Evolutionary conservation across 73 alveolate species (phyloP), one percentile per base, ranked within the genome.

Genomic region (Tetrahymena thermophila): DNA sequence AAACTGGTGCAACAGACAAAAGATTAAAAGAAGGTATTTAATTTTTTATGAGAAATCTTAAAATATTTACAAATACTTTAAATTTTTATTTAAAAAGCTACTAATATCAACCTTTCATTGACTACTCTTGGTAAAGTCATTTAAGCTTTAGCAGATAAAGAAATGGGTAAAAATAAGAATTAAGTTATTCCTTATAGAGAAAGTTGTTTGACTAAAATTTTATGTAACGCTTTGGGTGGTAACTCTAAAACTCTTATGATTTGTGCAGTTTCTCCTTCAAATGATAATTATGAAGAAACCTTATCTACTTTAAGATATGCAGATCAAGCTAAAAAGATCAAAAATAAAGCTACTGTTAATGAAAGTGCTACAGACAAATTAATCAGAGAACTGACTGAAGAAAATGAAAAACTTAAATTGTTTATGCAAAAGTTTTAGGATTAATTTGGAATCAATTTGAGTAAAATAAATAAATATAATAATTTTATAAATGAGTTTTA

Each of bases 151-250:
- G 99, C 99, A 16, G 99, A 99, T 56, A 97, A 98, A 93, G 98
- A 99, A 34, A 93, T 97, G 93, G 99, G 99, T 43, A 97, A 98
- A 31, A 71, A 71, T 94, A 96, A 98, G 95, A 97, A 98, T 43
- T 98, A 98, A 56, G 98, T 99, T 14, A 98, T 99, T 40, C 99
- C 99, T 8, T 99, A 99, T 96, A 96, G 99, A 96, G 99, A 99
- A 94, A 97, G 99, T 21, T 98, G 98, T 37, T 97, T 99, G 95
- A 99, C 99, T 43, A 98, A 99, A 94, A 99, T 99, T 56, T 97
- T 99, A 93, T 99, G 99, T 96, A 99, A 99, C 95, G 99, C 99
- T 14, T 97, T 99, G 84, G 99, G 99, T 93, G 99, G 99, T 55
- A 96, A 99, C 94, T 98, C 99, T 35, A 99, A 99, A 97, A 99